Conservation (phyloP, 1,139 yeast species). For the Sugiyamaella castrensis region DNA sequence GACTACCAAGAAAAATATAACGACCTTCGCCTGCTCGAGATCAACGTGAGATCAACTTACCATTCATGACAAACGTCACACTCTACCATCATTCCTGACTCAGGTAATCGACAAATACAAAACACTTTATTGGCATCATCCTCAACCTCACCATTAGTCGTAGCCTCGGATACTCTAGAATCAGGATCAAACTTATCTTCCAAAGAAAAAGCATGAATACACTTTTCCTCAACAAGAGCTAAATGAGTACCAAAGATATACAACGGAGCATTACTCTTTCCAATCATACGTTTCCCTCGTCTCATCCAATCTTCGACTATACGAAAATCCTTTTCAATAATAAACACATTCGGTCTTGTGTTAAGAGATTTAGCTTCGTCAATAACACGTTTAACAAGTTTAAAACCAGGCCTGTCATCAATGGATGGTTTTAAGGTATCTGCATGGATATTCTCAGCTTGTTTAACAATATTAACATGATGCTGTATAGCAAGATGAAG, state of each 20-base stretch:
- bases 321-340: conserved; percentile 24
- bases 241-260: conserved; percentile 37
- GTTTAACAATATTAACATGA: conserved; percentile 11
- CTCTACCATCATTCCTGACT: conserved; percentile 70
- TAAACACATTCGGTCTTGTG: conserved; percentile 21
- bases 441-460: conserved; percentile 23
- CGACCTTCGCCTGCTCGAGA: too few species aligned
- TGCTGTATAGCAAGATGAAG: conserved; percentile 11
- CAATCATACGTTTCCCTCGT: conserved; percentile 41
- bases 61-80: conserved; percentile 79
- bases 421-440: conserved; percentile 26
- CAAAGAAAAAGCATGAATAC: conserved; percentile 41
- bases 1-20: too few species aligned
- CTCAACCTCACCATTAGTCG: conserved; percentile 3
- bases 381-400: conserved; percentile 28
- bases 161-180: conserved; percentile 1
- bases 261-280: conserved; percentile 39
- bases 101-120: conserved; percentile 69
- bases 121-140: conserved; percentile 38
- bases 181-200: conserved; percentile 40
- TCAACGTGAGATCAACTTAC: conserved; percentile 30
- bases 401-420: conserved; percentile 36
- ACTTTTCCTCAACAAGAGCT: conserved; percentile 37
- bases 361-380: conserved; percentile 28
- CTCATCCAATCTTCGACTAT: conserved; percentile 45